Evolutionary conservation across 2,329 filamentous ascomycete genomes (phyloP).

Genomic region (Rhynchosporium secalis): DNA sequence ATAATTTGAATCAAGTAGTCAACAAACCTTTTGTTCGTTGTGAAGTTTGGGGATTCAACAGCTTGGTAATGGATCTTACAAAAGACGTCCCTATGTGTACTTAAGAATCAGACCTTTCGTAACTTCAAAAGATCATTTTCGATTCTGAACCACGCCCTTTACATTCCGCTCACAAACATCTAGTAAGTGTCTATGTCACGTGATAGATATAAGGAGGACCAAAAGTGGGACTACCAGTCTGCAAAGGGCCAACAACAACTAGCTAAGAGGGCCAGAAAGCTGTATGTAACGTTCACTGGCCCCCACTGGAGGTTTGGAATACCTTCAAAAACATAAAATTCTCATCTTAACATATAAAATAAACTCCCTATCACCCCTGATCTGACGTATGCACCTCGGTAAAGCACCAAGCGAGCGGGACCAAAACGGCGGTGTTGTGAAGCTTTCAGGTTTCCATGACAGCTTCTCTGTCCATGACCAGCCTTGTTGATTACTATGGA

Average conservation of each 20-base stretch:
- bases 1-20: neutral
- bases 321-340: neutral
- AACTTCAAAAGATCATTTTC: no score
- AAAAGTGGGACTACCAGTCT: neutral
- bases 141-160: no score
- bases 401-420: conserved; percentile 6
- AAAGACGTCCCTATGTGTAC: no score
- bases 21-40: no score
- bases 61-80: no score
- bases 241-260: neutral
- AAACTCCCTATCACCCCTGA: neutral
- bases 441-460: neutral
- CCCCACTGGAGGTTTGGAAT: neutral
- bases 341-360: neutral
- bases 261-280: neutral
- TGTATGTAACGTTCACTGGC: conserved; percentile 1
- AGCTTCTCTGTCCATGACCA: neutral
- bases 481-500: conserved; percentile 3
- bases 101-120: no score
- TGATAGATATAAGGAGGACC: neutral
- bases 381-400: conserved; percentile 11
- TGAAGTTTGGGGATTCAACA: no score
- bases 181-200: neutral
- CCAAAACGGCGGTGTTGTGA: neutral
- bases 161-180: no score